Percentiles rank a stretch among this genome's conserved stretches.
These are phyloP conservation scores for Microdochium nivale DNA, from an alignment of 2,329 filamentous ascomycete species.

Conservation along the genomic window DNA sequence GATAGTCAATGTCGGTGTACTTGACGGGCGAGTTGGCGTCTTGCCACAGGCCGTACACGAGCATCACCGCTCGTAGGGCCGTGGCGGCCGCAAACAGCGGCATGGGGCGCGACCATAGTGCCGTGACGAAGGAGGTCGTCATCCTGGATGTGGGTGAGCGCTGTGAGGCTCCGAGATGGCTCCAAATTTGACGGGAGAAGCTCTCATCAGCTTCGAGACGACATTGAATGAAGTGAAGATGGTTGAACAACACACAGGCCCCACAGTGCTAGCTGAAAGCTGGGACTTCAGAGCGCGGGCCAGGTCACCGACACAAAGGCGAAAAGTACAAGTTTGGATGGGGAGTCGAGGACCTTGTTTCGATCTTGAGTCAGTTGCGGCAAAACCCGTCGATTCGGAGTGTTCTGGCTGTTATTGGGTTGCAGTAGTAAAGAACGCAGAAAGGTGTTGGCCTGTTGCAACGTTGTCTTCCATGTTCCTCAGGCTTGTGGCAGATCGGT, in stretches of 20 bases:
- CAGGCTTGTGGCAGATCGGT: too few relatives aligned
- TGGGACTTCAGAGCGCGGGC: too few relatives aligned
- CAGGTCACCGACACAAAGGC: too few relatives aligned
- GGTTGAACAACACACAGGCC: neutral
- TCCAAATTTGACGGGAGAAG: neutral
- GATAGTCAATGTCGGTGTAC: slow-evolving; percentile 98
- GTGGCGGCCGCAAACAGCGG: slow-evolving; percentile 50
- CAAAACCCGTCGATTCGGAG: too few relatives aligned
- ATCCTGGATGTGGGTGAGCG: slow-evolving; percentile 5
- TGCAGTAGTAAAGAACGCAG: too few relatives aligned
- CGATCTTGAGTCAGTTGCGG: too few relatives aligned
- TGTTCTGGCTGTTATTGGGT: too few relatives aligned
- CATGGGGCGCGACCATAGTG: slow-evolving; percentile 26
- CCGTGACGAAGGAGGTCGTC: slow-evolving; percentile 12
- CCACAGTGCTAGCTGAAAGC: too few relatives aligned
- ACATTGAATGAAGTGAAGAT: neutral
- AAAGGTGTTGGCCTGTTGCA: too few relatives aligned
- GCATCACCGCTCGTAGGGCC: slow-evolving; percentile 61
- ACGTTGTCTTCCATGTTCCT: too few relatives aligned
- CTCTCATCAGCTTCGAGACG: neutral
- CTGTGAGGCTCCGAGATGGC: neutral
- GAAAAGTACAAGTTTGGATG: too few relatives aligned
- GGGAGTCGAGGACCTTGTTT: too few relatives aligned
- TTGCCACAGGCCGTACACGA: slow-evolving; percentile 87
- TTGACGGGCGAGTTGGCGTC: slow-evolving; percentile 87